Evolutionary conservation across 2,329 filamentous ascomycete genomes (phyloP).

Genomic region (Aspergillus versicolor): DNA sequence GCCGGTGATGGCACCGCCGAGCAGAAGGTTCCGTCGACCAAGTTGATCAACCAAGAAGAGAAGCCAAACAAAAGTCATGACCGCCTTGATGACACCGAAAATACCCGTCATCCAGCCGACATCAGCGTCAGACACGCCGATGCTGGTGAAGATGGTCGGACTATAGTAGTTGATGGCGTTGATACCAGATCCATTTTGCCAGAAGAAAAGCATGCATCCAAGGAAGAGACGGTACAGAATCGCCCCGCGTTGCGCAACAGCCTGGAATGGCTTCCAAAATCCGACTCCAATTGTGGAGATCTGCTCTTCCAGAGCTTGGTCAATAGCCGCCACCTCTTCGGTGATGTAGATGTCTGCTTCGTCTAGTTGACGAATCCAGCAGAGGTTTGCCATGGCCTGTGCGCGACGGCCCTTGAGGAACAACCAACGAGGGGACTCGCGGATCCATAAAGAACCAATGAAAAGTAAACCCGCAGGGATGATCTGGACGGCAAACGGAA

Average conservation of each 20-base stretch:
- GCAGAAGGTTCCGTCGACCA: constrained; percentile 62
- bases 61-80: constrained; percentile 67
- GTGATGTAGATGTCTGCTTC: constrained; percentile 61
- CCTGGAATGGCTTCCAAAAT: constrained; percentile 71
- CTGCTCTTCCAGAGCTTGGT: constrained; percentile 68
- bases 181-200: constrained; percentile 75
- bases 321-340: constrained; percentile 70
- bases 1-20: constrained; percentile 64
- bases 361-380: constrained; percentile 45
- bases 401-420: constrained; percentile 69
- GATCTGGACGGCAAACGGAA: constrained; percentile 44
- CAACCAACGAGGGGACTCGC: constrained; percentile 68
- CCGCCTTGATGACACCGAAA: constrained; percentile 74
- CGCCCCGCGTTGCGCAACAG: constrained; percentile 52
- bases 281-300: constrained; percentile 64
- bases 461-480: constrained; percentile 47
- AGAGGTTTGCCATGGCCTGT: constrained; percentile 58
- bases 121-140: constrained; percentile 59
- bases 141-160: constrained; percentile 66
- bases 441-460: constrained; percentile 60
- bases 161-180: constrained; percentile 78
- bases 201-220: constrained; percentile 72
- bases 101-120: constrained; percentile 53
- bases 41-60: constrained; percentile 66
- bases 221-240: constrained; percentile 72